A percentile compares a stretch with the other conserved stretches of the same genome.
These are phyloP conservation scores for Canavalia gladiata DNA, from an alignment of 306 rosid genomes.

Conservation along the genomic window DNA sequence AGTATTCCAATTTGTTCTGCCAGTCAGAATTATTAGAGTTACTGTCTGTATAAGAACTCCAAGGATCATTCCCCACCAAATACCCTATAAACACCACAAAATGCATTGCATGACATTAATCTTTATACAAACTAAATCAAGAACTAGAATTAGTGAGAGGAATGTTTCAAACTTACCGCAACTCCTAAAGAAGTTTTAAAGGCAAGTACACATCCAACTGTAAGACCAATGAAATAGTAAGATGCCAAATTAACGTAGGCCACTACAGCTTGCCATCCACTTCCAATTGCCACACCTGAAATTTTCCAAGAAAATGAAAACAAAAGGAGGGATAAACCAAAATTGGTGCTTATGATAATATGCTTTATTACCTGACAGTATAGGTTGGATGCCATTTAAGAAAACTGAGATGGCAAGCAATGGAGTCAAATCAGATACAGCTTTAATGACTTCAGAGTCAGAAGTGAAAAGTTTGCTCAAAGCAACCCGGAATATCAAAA, in stretches of 20 bases:
- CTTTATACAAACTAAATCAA: background rate
- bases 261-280: constrained; percentile 82
- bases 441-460: constrained; percentile 63
- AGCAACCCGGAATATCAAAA: constrained; percentile 57
- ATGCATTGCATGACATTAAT: background rate
- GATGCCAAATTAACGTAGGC: constrained; percentile 71
- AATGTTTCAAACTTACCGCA: constrained; percentile 56
- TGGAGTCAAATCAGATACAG: constrained; percentile 64
- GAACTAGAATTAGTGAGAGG: background rate
- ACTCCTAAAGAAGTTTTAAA: constrained; percentile 68
- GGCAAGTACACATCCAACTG: constrained; percentile 76
- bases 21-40: constrained; percentile 65
- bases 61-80: constrained; percentile 83
- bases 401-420: constrained; percentile 78
- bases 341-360: background rate
- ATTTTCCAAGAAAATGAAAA: background rate
- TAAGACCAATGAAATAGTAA: constrained; percentile 71
- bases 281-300: constrained; percentile 81
- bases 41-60: constrained; percentile 78
- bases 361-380: constrained; percentile 45
- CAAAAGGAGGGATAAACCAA: background rate
- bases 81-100: constrained; percentile 57
- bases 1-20: constrained; percentile 69
- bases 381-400: constrained; percentile 70
- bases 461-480: constrained; percentile 74